These are phyloP conservation scores for Xylaria cubensis DNA, from an alignment of 495 filamentous ascomycete genomes.

Conservation along the genomic window DNA sequence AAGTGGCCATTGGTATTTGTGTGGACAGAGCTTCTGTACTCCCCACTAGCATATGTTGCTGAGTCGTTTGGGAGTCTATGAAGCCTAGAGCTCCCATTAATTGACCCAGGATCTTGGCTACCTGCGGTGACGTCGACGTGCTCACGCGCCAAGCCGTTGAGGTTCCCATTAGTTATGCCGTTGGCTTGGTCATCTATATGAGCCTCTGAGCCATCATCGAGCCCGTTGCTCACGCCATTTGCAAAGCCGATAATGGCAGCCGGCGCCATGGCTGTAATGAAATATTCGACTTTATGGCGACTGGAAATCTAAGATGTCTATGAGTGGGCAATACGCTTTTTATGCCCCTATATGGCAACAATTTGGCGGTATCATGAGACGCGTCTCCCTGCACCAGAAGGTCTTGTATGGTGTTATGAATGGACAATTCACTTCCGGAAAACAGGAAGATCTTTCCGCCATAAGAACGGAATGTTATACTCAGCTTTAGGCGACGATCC, in stretches of 20 bases:
- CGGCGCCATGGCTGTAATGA: constrained; percentile 48
- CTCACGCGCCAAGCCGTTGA: constrained; percentile 41
- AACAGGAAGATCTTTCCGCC: constrained; percentile 43
- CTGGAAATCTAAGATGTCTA: constrained; percentile 24
- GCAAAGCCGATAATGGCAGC: constrained; percentile 50
- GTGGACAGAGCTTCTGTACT: constrained; percentile 14
- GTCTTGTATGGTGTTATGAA: constrained; percentile 19
- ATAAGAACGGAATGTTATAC: constrained; percentile 39
- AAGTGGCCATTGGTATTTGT: constrained; percentile 30
- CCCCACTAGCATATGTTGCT: constrained; percentile 27
- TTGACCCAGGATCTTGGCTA: constrained; percentile 30
- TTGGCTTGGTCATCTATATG: constrained; percentile 35
- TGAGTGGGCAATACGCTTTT: constrained; percentile 28
- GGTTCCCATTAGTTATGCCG: constrained; percentile 47
- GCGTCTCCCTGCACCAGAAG: neutral
- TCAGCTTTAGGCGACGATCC: constrained; percentile 40
- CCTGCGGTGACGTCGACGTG: constrained; percentile 27
- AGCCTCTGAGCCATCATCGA: constrained; percentile 36
- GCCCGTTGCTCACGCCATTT: constrained; percentile 42
- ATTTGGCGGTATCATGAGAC: neutral
- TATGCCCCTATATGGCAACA: constrained; percentile 18
- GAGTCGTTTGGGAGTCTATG: constrained; percentile 27
- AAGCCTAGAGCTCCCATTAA: constrained; percentile 27
- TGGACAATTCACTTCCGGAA: constrained; percentile 35
- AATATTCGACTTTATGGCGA: constrained; percentile 38